phyloP scores from a whole-genome alignment of 805 yeast genomes.

The Metschnikowia hibisci region DNA sequence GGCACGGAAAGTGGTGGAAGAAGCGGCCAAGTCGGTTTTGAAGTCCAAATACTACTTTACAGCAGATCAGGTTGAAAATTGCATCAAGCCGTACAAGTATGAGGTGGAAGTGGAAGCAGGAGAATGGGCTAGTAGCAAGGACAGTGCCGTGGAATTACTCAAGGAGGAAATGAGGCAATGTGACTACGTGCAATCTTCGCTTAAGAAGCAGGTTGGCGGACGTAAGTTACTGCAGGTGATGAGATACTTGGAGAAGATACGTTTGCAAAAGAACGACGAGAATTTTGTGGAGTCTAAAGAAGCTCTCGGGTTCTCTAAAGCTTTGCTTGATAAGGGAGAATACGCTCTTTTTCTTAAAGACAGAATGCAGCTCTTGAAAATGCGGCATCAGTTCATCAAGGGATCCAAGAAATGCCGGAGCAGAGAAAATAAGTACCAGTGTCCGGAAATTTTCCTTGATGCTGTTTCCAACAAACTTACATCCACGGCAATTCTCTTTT shows the following conservation, averaged over 20 bases:
- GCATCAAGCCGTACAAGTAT: slow-evolving; percentile 95
- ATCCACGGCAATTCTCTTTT: slow-evolving; percentile 85
- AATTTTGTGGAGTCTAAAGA: slow-evolving; percentile 51
- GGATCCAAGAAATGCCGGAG: slow-evolving; percentile 71
- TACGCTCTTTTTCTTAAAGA: slow-evolving; percentile 79
- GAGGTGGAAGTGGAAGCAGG: slow-evolving; percentile 95
- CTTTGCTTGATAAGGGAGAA: slow-evolving; percentile 70
- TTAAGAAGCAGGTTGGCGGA: slow-evolving; percentile 75
- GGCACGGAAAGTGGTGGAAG: slow-evolving; percentile 74
- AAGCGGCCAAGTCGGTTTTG: slow-evolving; percentile 79
- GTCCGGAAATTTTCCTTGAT: slow-evolving; percentile 92
- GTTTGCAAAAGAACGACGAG: slow-evolving; percentile 30
- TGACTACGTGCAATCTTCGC: slow-evolving; percentile 51
- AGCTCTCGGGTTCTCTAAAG: slow-evolving; percentile 79
- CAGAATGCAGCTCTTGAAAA: slow-evolving; percentile 61
- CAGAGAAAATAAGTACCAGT: slow-evolving; percentile 78
- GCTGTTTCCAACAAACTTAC: slow-evolving; percentile 90
- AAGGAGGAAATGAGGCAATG: slow-evolving; percentile 87
- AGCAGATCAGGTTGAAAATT: slow-evolving; percentile 97
- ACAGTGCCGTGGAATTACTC: slow-evolving; percentile 66
- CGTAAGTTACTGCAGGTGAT: slow-evolving; percentile 80
- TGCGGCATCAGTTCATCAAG: slow-evolving; percentile 69
- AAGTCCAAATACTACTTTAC: slow-evolving; percentile 80
- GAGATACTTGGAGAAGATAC: slow-evolving; percentile 57
- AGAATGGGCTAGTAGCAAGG: slow-evolving; percentile 84